phyloP scores from a whole-genome alignment of 306 rosid genomes.

The Dalbergia cultrata region DNA sequence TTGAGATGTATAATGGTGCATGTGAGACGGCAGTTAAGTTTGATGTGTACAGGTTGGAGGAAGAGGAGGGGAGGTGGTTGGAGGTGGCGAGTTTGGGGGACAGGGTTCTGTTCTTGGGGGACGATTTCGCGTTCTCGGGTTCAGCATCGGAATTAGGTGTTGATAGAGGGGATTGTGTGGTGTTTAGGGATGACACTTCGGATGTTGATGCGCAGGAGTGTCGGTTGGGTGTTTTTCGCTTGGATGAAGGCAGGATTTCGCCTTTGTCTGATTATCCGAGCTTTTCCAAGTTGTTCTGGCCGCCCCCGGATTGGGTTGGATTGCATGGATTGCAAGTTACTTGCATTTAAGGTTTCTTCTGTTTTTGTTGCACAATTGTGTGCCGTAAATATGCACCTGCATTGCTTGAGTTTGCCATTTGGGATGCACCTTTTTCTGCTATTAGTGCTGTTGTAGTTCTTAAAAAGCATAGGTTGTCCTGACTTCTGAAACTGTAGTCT shows the following conservation, averaged over 20 bases:
- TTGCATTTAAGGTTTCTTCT: background rate
- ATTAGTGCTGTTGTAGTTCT: slow-evolving; percentile 9
- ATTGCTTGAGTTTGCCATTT: background rate
- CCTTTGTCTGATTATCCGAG: slow-evolving; percentile 62
- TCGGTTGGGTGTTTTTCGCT: slow-evolving; percentile 63
- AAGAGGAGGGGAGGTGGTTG: slow-evolving; percentile 64
- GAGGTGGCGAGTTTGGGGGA: slow-evolving; percentile 67
- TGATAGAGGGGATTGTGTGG: slow-evolving; percentile 65
- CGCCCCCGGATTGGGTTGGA: slow-evolving; percentile 73
- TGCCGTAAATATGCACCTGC: background rate
- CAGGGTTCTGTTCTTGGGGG: slow-evolving; percentile 76
- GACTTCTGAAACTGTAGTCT: background rate
- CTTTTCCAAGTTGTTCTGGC: slow-evolving; percentile 73
- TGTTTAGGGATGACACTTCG: slow-evolving; percentile 67
- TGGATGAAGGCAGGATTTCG: slow-evolving; percentile 56
- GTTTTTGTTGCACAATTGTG: slow-evolving; percentile 7
- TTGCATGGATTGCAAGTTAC: slow-evolving; percentile 2
- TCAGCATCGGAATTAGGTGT: slow-evolving; percentile 56
- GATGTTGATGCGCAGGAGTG: slow-evolving; percentile 35
- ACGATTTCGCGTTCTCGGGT: slow-evolving; percentile 75
- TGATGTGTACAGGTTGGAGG: slow-evolving; percentile 60
- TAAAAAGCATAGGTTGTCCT: background rate
- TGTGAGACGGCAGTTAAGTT: slow-evolving; percentile 68
- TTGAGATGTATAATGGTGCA: slow-evolving; percentile 36
- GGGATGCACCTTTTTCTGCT: background rate